phyloP scores from a whole-genome alignment of 73 alveolate genomes.

The Paramecium pentaurelia region DNA sequence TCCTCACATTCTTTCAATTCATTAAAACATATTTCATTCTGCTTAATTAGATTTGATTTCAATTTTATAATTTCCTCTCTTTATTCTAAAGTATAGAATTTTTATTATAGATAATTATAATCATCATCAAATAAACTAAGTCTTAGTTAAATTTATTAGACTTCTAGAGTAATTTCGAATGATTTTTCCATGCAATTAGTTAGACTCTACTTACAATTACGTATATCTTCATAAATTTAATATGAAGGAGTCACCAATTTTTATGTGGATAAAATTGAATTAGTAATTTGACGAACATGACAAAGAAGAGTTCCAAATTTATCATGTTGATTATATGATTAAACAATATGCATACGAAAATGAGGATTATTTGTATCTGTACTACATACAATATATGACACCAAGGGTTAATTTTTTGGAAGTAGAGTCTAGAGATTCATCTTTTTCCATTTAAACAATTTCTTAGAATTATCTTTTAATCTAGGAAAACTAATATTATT shows the following conservation, averaged over 20 bases:
- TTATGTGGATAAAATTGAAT: background rate
- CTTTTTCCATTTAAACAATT: background rate
- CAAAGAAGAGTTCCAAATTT: background rate
- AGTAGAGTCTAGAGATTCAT: background rate
- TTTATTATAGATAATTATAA: background rate
- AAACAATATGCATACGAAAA: background rate
- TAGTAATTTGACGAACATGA: background rate
- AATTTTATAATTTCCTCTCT: background rate
- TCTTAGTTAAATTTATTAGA: background rate
- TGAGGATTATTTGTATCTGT: background rate
- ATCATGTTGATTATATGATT: background rate
- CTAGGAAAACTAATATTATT: background rate
- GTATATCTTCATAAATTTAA: background rate
- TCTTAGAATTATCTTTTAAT: background rate
- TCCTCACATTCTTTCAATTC: background rate
- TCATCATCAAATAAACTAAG: background rate
- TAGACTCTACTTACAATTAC: background rate
- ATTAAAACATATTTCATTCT: background rate
- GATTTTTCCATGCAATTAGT: background rate
- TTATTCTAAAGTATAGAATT: background rate
- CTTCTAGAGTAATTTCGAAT: background rate
- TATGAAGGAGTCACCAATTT: background rate
- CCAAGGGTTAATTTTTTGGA: background rate
- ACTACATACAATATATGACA: background rate
- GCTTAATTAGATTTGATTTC: background rate